These are phyloP conservation scores for Ophiostoma perfectum DNA, from an alignment of 2,329 filamentous ascomycete species.

Conservation along the genomic window DNA sequence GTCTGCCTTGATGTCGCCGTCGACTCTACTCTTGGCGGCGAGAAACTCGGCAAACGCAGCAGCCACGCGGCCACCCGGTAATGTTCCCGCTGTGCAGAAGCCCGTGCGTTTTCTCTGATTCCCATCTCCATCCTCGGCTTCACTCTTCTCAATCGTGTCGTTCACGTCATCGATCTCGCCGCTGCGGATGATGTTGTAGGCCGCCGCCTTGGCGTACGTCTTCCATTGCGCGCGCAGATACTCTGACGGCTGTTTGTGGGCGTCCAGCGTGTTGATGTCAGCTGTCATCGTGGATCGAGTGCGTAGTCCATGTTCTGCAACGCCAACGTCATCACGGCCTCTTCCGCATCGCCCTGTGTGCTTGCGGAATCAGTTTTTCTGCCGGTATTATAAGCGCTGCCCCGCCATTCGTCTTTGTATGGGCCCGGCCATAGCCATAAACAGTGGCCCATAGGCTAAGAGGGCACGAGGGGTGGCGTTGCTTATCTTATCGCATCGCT, in stretches of 20 bases:
- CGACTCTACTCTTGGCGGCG: constrained; percentile 26
- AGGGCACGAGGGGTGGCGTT: background rate
- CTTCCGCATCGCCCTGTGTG: background rate
- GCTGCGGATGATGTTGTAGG: constrained; percentile 46
- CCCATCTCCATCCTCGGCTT: background rate
- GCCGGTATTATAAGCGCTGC: constrained; percentile 16
- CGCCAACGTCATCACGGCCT: background rate
- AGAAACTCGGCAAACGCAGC: constrained; percentile 41
- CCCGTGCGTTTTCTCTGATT: background rate
- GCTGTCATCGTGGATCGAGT: constrained; percentile 35
- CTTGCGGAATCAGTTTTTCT: background rate
- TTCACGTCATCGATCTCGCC: constrained; percentile 53
- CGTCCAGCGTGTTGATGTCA: constrained; percentile 55
- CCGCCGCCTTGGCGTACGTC: constrained; percentile 57
- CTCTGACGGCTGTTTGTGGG: constrained; percentile 71
- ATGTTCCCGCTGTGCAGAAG: constrained; percentile 43
- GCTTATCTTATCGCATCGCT: constrained; percentile 6
- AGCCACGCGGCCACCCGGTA: constrained; percentile 41
- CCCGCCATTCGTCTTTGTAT: constrained; percentile 16
- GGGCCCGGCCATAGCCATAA: no score
- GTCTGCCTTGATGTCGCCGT: constrained; percentile 15
- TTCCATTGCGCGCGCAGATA: constrained; percentile 70
- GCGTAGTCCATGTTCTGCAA: background rate
- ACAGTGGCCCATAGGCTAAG: background rate
- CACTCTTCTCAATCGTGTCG: constrained; percentile 23